Conservation (phyloP, 2,329 filamentous ascomycete genomes). For the Exserohilum rostratum region DNA sequence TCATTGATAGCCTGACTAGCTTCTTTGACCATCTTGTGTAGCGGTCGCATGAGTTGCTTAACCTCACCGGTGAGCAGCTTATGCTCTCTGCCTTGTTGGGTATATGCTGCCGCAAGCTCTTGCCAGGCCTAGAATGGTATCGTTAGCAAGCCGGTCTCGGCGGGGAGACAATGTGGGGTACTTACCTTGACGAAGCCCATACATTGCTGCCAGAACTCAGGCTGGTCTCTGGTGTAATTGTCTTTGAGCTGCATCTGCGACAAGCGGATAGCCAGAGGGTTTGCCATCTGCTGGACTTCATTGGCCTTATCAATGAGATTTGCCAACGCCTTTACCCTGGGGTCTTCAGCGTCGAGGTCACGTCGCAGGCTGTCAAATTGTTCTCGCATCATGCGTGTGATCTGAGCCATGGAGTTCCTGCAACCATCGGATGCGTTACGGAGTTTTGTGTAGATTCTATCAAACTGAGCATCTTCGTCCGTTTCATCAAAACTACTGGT, state of each 20-base stretch:
- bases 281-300: conserved; percentile 73
- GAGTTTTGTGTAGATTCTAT: conserved; percentile 79
- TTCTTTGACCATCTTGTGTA: conserved; percentile 84
- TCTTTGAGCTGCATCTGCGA: conserved; percentile 85
- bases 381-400: conserved; percentile 35
- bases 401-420: conserved; percentile 69
- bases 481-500: conserved; percentile 67
- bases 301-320: conserved; percentile 74
- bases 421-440: conserved; percentile 76
- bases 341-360: conserved; percentile 44
- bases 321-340: conserved; percentile 51
- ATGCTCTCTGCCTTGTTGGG: conserved; percentile 48
- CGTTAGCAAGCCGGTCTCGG: conserved; percentile 33
- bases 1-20: conserved; percentile 73
- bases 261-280: conserved; percentile 73
- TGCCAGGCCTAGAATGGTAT: conserved; percentile 63
- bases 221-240: conserved; percentile 70
- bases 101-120: conserved; percentile 60
- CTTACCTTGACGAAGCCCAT: conserved; percentile 69
- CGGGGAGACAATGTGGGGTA: conserved; percentile 19
- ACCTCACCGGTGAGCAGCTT: conserved; percentile 67
- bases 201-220: conserved; percentile 72
- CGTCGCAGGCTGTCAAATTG: conserved; percentile 38
- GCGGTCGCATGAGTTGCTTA: conserved; percentile 74
- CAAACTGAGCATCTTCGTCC: conserved; percentile 82